Conservation (phyloP, 2,329 filamentous ascomycete genomes). For the Colletotrichum sansevieriae region DNA sequence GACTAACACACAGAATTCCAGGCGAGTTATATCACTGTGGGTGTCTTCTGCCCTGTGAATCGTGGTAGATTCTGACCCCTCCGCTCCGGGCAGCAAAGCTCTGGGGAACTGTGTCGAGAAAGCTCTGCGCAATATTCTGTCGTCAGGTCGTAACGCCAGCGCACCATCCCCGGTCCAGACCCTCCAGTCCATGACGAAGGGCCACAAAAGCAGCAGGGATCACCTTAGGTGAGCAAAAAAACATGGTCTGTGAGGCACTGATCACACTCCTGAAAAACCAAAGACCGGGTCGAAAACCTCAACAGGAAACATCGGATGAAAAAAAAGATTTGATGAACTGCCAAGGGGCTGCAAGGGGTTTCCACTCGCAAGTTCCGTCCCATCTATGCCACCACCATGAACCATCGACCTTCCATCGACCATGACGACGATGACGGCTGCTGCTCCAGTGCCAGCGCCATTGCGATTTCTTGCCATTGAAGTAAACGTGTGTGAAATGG, state of each 20-base stretch:
- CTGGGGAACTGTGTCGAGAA: slow-evolving; percentile 23
- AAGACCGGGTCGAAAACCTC: slow-evolving; percentile 9
- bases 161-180: slow-evolving; percentile 34
- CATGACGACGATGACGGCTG: slow-evolving; percentile 12
- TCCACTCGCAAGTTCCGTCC: slow-evolving; percentile 15
- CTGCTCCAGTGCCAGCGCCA: slow-evolving; percentile 15
- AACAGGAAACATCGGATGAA: slow-evolving; percentile 22
- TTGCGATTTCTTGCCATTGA: neutral
- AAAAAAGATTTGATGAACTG: slow-evolving; percentile 32
- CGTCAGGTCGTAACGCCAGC: slow-evolving; percentile 35
- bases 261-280: slow-evolving; percentile 11
- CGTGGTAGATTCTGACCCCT: slow-evolving; percentile 12
- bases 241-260: slow-evolving; percentile 29
- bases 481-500: neutral
- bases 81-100: slow-evolving; percentile 32
- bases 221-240: neutral
- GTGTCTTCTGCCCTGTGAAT: slow-evolving; percentile 3
- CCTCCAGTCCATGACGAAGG: slow-evolving; percentile 4
- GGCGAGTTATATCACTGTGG: slow-evolving; percentile 29
- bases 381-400: slow-evolving; percentile 8
- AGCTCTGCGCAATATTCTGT: slow-evolving; percentile 22
- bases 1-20: slow-evolving; percentile 10
- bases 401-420: slow-evolving; percentile 2
- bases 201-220: slow-evolving; percentile 33
- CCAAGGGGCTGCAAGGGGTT: slow-evolving; percentile 17